A percentile compares a stretch with the other conserved stretches of the same genome.
These are phyloP conservation scores for Termitomyces eurrhizus DNA, from an alignment of 768 basidiomycete species.

Conservation along the genomic window DNA sequence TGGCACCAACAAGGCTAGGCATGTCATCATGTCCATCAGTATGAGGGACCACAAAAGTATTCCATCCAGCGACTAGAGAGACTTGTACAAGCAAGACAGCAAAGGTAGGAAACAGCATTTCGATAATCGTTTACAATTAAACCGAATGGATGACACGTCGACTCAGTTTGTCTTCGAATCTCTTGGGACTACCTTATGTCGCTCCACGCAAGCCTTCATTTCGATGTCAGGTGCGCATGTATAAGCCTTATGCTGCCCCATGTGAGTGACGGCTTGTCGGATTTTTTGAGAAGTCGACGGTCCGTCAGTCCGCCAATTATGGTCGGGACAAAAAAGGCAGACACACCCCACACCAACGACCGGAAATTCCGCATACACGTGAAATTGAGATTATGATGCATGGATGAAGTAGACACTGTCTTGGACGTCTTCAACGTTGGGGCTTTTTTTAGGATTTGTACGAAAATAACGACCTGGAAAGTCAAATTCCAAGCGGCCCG, in stretches of 20 bases:
- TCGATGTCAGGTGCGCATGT: not conserved
- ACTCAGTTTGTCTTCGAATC: not conserved
- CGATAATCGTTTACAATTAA: not conserved
- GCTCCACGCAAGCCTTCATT: too few species aligned
- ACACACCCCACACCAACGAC: too few species aligned
- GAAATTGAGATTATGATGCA: not conserved
- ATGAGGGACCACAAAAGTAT: slow-evolving; percentile 50
- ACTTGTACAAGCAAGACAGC: slow-evolving; percentile 21
- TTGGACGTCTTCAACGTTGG: not conserved
- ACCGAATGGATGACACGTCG: too few species aligned
- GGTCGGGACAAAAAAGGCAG: not conserved
- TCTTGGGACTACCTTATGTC: not conserved
- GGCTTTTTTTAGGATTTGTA: not conserved
- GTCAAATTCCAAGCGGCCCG: not conserved
- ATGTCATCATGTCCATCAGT: slow-evolving; percentile 45
- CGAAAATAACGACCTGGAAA: not conserved
- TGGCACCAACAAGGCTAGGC: slow-evolving; percentile 39
- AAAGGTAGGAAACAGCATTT: slow-evolving; percentile 10
- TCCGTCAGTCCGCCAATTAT: not conserved
- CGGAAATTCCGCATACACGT: not conserved
- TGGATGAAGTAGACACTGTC: not conserved
- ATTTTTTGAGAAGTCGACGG: not conserved
- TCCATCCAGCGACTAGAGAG: slow-evolving; percentile 33
- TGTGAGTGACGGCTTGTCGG: slow-evolving; percentile 1
- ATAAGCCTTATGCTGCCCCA: not conserved